Evolutionary conservation across 257 asterid species (phyloP).

Genomic region (Scutellaria barbata): DNA sequence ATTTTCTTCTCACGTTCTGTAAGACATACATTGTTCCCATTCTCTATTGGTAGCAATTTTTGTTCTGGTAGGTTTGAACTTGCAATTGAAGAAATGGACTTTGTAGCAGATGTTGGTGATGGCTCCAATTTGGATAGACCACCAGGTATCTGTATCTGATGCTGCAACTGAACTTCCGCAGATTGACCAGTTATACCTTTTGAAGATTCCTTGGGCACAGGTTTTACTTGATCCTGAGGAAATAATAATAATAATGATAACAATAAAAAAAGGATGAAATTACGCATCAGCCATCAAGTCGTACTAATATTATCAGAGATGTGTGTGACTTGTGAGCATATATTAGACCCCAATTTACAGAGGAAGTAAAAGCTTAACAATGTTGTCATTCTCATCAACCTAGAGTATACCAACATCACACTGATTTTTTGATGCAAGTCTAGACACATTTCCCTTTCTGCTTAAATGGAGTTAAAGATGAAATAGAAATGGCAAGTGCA

Average conservation of each 20-base stretch:
- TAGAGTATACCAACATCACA: slow-evolving; percentile 9
- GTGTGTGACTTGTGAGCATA: background rate
- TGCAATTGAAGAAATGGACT: slow-evolving; percentile 49
- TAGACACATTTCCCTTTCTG: background rate
- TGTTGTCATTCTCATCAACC: slow-evolving; percentile 20
- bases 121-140: slow-evolving; percentile 47
- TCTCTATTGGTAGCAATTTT: slow-evolving; percentile 38
- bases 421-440: background rate
- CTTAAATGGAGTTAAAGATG: slow-evolving; percentile 8
- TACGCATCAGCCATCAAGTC: slow-evolving; percentile 5
- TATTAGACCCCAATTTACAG: slow-evolving; percentile 19
- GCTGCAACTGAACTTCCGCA: slow-evolving; percentile 38
- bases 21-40: slow-evolving; percentile 37
- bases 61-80: slow-evolving; percentile 49
- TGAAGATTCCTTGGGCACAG: slow-evolving; percentile 35
- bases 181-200: slow-evolving; percentile 36
- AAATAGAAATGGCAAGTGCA: slow-evolving; percentile 24
- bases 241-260: slow-evolving; percentile 12
- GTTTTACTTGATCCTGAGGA: slow-evolving; percentile 54
- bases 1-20: slow-evolving; percentile 48
- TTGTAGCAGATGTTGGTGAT: slow-evolving; percentile 51
- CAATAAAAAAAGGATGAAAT: slow-evolving; percentile 13
- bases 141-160: slow-evolving; percentile 37
- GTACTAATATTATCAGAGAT: slow-evolving; percentile 15
- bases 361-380: slow-evolving; percentile 13